Percentiles rank a stretch among this genome's conserved stretches.
phyloP scores from a whole-genome alignment of 495 filamentous ascomycete species.

The Penicillium nucicola region DNA sequence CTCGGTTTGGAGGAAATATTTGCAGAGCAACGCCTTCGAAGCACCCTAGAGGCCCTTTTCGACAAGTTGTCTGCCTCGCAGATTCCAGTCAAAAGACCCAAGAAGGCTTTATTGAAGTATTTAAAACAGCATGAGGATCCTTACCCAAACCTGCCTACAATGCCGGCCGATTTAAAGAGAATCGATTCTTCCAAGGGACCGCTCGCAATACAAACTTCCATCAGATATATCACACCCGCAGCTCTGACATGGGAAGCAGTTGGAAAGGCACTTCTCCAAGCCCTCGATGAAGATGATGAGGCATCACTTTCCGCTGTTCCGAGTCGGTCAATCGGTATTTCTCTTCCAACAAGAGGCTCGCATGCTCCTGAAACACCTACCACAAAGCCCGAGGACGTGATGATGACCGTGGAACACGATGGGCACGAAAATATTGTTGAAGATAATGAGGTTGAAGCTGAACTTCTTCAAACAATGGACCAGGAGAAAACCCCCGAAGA shows the following conservation, averaged over 20 bases:
- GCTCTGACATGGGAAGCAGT: constrained; percentile 50
- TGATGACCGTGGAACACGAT: constrained; percentile 8
- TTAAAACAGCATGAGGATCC: constrained; percentile 70
- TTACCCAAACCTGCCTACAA: constrained; percentile 69
- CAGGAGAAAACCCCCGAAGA: constrained; percentile 13
- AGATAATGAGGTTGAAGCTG: constrained; percentile 11
- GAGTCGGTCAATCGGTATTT: constrained; percentile 36
- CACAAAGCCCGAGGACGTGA: constrained; percentile 13
- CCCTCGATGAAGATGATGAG: constrained; percentile 44
- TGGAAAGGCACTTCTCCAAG: constrained; percentile 55
- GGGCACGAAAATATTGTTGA: constrained; percentile 2
- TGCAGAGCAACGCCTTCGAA: constrained; percentile 73
- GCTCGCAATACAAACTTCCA: constrained; percentile 26
- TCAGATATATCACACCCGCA: constrained; percentile 29
- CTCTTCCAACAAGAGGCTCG: constrained; percentile 30
- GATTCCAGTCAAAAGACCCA: constrained; percentile 59
- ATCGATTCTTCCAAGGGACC: constrained; percentile 23
- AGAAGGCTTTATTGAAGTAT: constrained; percentile 58
- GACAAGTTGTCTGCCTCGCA: constrained; percentile 70
- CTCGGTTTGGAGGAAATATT: constrained; percentile 82
- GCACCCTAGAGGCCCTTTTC: constrained; percentile 61
- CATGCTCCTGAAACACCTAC: constrained; percentile 10
- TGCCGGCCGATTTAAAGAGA: constrained; percentile 34
- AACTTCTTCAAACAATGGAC: constrained; percentile 10
- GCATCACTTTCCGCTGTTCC: constrained; percentile 30